Evolutionary conservation across 495 filamentous ascomycete species (phyloP).

Genomic region (Bathelium albidoporum): DNA sequence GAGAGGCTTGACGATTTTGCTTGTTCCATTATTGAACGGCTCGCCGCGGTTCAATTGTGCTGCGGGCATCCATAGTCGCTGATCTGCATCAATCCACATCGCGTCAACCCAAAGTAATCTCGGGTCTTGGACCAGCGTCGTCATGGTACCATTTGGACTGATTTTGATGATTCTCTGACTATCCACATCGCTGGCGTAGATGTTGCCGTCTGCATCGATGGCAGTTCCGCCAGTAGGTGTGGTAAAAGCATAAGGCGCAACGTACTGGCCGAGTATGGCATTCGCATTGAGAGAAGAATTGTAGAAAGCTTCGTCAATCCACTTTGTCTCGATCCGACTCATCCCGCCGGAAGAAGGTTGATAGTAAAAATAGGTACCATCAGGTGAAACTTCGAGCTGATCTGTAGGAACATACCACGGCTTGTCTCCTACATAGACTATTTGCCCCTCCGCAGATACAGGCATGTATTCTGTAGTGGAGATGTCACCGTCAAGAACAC

Average conservation of each 20-base stretch:
- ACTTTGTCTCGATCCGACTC: constrained; percentile 21
- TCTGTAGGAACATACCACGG: constrained; percentile 19
- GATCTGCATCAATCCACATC: constrained; percentile 25
- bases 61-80: constrained; percentile 26
- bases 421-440: constrained; percentile 7
- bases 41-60: constrained; percentile 24
- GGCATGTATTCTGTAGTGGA: constrained; percentile 12
- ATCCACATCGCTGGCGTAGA: constrained; percentile 24
- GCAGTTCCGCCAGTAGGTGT: constrained; percentile 26
- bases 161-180: constrained; percentile 25
- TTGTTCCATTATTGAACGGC: constrained; percentile 18
- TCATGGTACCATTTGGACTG: constrained; percentile 18
- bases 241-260: constrained; percentile 23
- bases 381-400: constrained; percentile 28
- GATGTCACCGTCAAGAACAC: constrained; percentile 11
- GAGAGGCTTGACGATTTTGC: constrained; percentile 10
- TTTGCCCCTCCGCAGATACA: constrained; percentile 14
- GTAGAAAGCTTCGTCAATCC: constrained; percentile 15
- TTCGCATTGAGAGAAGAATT: constrained; percentile 13
- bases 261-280: constrained; percentile 15
- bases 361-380: constrained; percentile 25
- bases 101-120: constrained; percentile 26
- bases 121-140: constrained; percentile 24
- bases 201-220: constrained; percentile 27
- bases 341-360: constrained; percentile 25